Conservation (phyloP, 495 filamentous ascomycete species). For the Halenospora varia region DNA sequence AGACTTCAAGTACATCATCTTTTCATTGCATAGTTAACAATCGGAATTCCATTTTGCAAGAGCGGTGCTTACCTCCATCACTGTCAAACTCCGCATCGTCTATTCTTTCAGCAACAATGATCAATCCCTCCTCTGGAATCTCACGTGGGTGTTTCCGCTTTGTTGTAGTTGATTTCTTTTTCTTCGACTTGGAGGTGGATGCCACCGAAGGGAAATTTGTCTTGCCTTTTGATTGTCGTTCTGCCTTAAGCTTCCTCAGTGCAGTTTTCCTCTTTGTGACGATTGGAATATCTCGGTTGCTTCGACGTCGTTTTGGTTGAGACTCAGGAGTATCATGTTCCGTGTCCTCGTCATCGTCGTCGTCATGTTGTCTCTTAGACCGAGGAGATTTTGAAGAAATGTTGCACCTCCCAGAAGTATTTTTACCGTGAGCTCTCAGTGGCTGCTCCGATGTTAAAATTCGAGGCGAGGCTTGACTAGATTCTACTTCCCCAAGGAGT, state of each 20-base stretch:
- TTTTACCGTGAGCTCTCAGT: not conserved
- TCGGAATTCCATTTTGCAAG: no score
- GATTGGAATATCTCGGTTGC: not conserved
- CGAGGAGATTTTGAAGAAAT: no score
- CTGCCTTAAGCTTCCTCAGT: not conserved
- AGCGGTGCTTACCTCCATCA: not conserved
- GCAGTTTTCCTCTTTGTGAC: not conserved
- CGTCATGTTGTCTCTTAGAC: no score
- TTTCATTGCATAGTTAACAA: no score
- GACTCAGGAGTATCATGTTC: not conserved
- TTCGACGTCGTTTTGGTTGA: constrained; percentile 8
- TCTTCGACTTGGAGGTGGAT: not conserved
- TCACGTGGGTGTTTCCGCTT: constrained; percentile 8
- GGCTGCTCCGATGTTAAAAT: not conserved
- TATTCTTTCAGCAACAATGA: constrained; percentile 4
- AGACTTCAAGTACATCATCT: constrained; percentile 9
- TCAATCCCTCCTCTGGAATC: constrained; percentile 10
- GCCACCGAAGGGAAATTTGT: not conserved
- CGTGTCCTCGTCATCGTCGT: not conserved
- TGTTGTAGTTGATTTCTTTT: not conserved
- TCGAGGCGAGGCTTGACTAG: not conserved
- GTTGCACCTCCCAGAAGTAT: no score
- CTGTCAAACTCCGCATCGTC: not conserved
- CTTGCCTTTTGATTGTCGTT: not conserved
- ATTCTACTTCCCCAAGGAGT: not conserved